Evolutionary conservation across 495 filamentous ascomycete genomes (phyloP), one percentile per base, ranked within the genome.

Genomic region (Trichoderma erinaceum): DNA sequence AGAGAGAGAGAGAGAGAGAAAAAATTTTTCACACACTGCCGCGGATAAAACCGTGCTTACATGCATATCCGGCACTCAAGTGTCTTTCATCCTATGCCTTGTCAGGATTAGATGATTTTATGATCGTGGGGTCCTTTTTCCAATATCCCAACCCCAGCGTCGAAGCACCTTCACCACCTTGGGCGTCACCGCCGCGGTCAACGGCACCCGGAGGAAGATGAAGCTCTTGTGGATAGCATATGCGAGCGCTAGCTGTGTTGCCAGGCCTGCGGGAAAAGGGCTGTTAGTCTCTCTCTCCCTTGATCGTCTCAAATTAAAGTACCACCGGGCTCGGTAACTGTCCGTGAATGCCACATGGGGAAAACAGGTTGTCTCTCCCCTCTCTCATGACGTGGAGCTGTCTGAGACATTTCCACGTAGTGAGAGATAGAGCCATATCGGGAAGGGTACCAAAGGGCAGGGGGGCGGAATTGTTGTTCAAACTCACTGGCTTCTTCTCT

Each of bases 201-300:
- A 75, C 3, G 95, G 95, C 3, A 99, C 90, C 11, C 95, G 85
- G 66, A 98, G 78, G 77, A 99, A 97, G 66, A 99, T 97, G 77
- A 99, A 93, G 70, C 90, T 95, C 78, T 99, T 99, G 82, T 99
- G 95, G 65, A 99, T 89, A 0, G 94, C 95, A 72, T 99, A 99
- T 7, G 95, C 96, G 16, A 99, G 85, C 16, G 90, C 95, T 32
- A 98, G 80, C 72, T 97, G 93, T 4, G 95, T 99, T 63, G 82
- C 82, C 43, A 86, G 74, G 70, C 83, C 83, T 77, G 67, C 29
- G 35, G 8, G 35, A 38, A 38, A 38, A 38, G 35, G 35, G 8
- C 29, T 38, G 35, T 38, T 38, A 38, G 35, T 38, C 35, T 38
- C 35, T 38, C 35, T 38, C 35, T 38, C 35, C 35, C 35, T 38